Evolutionary conservation across 441 rosid species (phyloP), one percentile per base, ranked within the genome.

Genomic region (Erodium texanum): DNA sequence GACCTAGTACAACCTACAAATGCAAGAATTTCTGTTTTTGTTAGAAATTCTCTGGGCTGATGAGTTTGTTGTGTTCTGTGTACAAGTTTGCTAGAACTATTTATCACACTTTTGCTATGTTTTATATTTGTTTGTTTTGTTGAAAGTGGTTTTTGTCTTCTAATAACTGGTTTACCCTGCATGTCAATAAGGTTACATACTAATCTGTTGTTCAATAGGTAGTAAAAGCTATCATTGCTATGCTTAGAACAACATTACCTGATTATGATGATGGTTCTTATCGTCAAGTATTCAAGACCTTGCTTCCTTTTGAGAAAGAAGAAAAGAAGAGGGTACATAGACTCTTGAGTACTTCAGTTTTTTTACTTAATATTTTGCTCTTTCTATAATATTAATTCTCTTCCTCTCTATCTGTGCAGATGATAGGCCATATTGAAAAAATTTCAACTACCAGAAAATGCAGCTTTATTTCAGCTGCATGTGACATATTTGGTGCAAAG

Each of bases 211-310:
- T 75, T 71, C 63, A 2, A 34, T 73, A 92, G 98, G 95, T 87
- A 69, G 89, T 89, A 36, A 85, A 80, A 81, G 83, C 85, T 68
- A 90, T 90, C 72, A 78, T 88, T 76, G 87, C 92, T 9, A 86
- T 91, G 95, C 93, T 93, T 71, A 90, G 79, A 79, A 86, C 99
- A 52, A 70, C 97, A 72, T 71, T 84, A 71, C 77, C 90, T 48
- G 84, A 83, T 36, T 90, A 95, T 66, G 97, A 87, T 72, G 93
- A 89, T 85, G 84, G 77, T 64, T 76, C 97, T 64, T 91, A 90
- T 82, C 84, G 90, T 52, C 89, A 81, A 84, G 99, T 84, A 56
- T 91, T 93, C 74, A 89, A 91, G 84, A 96, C 91, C 76, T 75
- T 87, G 76, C 95, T 93, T 79, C 89, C 93, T 52, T 80, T 80